phyloP scores from a whole-genome alignment of 345 rosid species.

The Euphorbia lathyris region DNA sequence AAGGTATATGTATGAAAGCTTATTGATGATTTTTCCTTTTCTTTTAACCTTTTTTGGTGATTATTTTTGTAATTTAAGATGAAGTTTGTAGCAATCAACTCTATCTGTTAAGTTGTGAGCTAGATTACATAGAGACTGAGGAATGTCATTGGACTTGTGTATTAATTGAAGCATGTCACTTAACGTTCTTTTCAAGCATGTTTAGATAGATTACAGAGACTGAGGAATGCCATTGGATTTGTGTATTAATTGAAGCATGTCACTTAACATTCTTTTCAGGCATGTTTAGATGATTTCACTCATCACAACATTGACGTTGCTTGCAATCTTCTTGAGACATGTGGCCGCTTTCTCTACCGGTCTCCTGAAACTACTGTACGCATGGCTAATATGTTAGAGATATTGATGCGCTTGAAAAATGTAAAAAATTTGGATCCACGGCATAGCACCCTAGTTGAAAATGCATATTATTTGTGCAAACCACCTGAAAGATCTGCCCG shows the following conservation, averaged over 20 bases:
- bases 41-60: background rate
- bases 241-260: background rate
- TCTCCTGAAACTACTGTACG: slow-evolving; percentile 93
- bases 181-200: slow-evolving; percentile 18
- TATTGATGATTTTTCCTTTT: background rate
- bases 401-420: slow-evolving; percentile 99
- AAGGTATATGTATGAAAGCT: slow-evolving; percentile 51
- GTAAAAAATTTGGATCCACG: slow-evolving; percentile 98
- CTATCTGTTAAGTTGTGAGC: background rate
- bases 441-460: slow-evolving; percentile 95
- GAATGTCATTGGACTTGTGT: slow-evolving; percentile 5
- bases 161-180: background rate
- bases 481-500: slow-evolving; percentile 99
- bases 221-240: slow-evolving; percentile 9
- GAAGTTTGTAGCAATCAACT: background rate
- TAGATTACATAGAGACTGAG: background rate
- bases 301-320: slow-evolving; percentile 99
- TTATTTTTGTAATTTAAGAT: background rate
- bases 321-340: slow-evolving; percentile 97
- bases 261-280: slow-evolving; percentile 39
- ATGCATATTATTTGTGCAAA: slow-evolving; percentile 96
- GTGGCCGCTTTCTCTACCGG: slow-evolving; percentile 95
- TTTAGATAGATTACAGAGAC: slow-evolving; percentile 1
- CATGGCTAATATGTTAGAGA: slow-evolving; percentile 98
- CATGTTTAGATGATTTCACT: slow-evolving; percentile 97